Percentiles rank a stretch among this genome's conserved stretches.
These are phyloP conservation scores for Pleurozium schreberi DNA, from an alignment of 225 moss, liverwort and hornwort genomes.

Conservation along the genomic window DNA sequence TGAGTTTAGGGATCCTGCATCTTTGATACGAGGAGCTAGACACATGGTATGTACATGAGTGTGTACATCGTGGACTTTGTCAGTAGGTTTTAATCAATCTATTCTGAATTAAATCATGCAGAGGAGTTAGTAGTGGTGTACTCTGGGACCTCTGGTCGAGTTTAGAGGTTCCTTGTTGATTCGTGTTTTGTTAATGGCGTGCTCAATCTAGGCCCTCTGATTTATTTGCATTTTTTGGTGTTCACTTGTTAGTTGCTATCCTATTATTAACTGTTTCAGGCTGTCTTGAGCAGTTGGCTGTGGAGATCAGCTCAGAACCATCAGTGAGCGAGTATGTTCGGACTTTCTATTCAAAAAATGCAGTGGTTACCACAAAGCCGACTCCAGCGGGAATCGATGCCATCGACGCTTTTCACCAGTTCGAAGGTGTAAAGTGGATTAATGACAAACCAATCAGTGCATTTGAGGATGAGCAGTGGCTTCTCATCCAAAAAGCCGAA, in stretches of 20 bases:
- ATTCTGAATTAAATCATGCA: not conserved
- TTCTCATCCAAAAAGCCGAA: constrained; percentile 85
- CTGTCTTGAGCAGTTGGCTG: constrained; percentile 51
- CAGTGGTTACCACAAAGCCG: constrained; percentile 65
- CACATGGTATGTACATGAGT: constrained; percentile 63
- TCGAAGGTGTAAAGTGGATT: constrained; percentile 74
- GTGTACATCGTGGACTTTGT: not conserved
- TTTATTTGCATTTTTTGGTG: constrained; percentile 1
- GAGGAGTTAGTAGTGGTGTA: not conserved
- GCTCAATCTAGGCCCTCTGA: not conserved
- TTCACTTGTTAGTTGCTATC: not conserved
- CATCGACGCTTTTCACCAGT: constrained; percentile 76
- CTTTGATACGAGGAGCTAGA: constrained; percentile 71
- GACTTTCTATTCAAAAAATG: constrained; percentile 49
- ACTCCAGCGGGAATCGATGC: constrained; percentile 59
- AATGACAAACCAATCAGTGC: constrained; percentile 52
- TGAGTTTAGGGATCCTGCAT: constrained; percentile 64
- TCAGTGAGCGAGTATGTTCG: constrained; percentile 74
- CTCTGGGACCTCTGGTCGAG: not conserved
- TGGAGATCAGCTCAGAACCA: constrained; percentile 95
- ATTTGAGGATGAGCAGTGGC: constrained; percentile 90
- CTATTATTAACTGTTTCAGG: not conserved
- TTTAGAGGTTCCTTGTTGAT: not conserved
- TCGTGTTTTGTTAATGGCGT: not conserved
- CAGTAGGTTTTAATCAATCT: not conserved